Base-by-base conservation (phyloP, 2,329 filamentous ascomycete genomes). In the Dactylella cylindrospora region DNA sequence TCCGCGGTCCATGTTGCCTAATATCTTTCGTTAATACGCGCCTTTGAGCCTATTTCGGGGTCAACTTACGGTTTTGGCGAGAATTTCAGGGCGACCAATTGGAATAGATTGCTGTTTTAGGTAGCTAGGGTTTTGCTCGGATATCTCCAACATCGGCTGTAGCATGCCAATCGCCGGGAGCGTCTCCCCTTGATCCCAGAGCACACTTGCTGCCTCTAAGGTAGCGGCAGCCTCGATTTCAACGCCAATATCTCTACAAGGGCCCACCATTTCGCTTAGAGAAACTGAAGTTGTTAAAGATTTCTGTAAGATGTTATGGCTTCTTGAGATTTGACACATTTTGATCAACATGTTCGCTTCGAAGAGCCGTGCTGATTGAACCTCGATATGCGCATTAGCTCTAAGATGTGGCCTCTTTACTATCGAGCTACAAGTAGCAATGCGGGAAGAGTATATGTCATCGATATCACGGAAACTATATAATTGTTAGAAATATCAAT, bases 121-220 rank as follows among this genome's bases (percentile, higher is more conserved):
- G 13, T 62, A 62, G 15, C 31, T 41, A 22, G 82, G 78, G 31
- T 78, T 76, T 45, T 81, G 77, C 35, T 78, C 76, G 50, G 59
- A 64, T 26, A 52, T 51, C 22, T 64, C 59, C 26, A 86, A 80
- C 8, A 96, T 79, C 35, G 82, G 80, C 69, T 91, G 86, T 15
- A 97, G 80, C 79, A 97, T 90, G 29, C 84, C 81, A 60, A 98
- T 95, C 0, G 93, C 95, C 0, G 88, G 83, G 15, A 85, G 82
- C 76, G 88, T 88, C 72, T 98, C 91, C 9, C 90, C 90, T 70
- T 95, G 86, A 65, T 94, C 89, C 91, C 93, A 98, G 0, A 98
- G 76, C 5, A 94, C 89, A 69, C 86, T 89, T 8, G 94, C 90
- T 5, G 88, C 82, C 72, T 97, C 93, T 49, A 91, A 81, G 65